Conservation (phyloP, 192 early-diverging fungal species). For the Coemansia sp. region DNA sequence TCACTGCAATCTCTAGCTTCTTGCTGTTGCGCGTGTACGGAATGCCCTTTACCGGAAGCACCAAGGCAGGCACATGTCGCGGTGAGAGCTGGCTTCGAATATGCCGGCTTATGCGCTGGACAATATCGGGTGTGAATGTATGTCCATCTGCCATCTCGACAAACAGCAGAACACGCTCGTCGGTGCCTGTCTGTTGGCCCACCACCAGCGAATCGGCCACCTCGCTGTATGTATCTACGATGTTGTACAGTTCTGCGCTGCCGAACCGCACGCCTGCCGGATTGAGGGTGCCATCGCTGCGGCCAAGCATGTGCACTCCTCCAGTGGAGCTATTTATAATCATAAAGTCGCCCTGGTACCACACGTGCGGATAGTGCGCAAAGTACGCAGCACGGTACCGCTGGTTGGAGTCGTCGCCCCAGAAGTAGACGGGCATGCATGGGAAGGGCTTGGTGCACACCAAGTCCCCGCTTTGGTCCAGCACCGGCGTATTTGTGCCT, state of each 20-base stretch:
- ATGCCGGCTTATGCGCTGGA: conserved; percentile 66
- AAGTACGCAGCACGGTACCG: conserved; percentile 92
- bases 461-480: conserved; percentile 79
- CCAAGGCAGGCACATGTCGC: conserved; percentile 86
- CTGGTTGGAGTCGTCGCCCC: conserved; percentile 68
- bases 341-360: conserved; percentile 98
- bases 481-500: conserved; percentile 56
- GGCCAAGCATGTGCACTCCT: conserved; percentile 93
- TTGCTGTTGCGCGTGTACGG: conserved; percentile 97
- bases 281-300: conserved; percentile 90
- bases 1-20: conserved; percentile 97
- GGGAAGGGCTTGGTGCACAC: conserved; percentile 94
- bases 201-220: conserved; percentile 85
- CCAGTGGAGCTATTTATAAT: conserved; percentile 77
- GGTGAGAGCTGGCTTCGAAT: conserved; percentile 86
- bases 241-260: conserved; percentile 91
- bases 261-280: conserved; percentile 92
- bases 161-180: conserved; percentile 93
- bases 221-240: conserved; percentile 77
- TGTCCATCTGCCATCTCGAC: conserved; percentile 72
- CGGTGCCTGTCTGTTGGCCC: conserved; percentile 79
- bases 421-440: conserved; percentile 96
- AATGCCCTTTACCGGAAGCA: conserved; percentile 78
- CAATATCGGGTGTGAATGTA: conserved; percentile 60
- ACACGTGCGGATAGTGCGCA: conserved; percentile 74